phyloP scores from a whole-genome alignment of 805 yeast species.

The Wickerhamiella alocasiicola region DNA sequence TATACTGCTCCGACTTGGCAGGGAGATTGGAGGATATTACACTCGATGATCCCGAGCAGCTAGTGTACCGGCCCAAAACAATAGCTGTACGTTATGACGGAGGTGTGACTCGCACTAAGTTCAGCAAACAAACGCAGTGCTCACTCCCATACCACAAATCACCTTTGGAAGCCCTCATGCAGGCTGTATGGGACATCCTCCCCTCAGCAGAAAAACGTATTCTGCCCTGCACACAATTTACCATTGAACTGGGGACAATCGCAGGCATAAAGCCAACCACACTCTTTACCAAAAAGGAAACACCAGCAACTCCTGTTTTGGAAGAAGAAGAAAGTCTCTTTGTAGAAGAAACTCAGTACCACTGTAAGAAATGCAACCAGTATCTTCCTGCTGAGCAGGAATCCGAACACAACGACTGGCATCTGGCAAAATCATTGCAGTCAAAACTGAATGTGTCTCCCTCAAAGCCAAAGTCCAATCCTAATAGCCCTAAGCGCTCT shows the following conservation, averaged over 20 bases:
- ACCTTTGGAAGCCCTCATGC: constrained; percentile 2
- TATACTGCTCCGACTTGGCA: constrained; percentile 67
- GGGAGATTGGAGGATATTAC: constrained; percentile 49
- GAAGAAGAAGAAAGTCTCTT: constrained; percentile 12
- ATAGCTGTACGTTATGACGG: constrained; percentile 31
- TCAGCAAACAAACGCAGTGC: constrained; percentile 8
- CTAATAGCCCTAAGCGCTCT: neutral
- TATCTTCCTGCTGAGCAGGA: constrained; percentile 14
- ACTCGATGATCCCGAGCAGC: constrained; percentile 47
- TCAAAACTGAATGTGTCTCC: neutral
- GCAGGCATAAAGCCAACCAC: neutral
- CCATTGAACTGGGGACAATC: constrained; percentile 3
- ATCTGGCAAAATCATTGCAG: constrained; percentile 27
- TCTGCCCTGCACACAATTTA: constrained; percentile 3
- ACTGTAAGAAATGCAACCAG: constrained; percentile 25
- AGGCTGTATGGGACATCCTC: constrained; percentile 1
- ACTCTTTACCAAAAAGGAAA: neutral
- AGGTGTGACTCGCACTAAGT: neutral
- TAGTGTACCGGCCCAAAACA: constrained; percentile 42
- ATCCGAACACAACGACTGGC: constrained; percentile 32
- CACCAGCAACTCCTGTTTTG: neutral
- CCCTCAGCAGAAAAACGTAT: constrained; percentile 1
- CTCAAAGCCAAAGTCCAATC: neutral
- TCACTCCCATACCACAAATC: constrained; percentile 9
- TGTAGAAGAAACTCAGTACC: constrained; percentile 3